Percentiles rank a stretch among this genome's conserved stretches.
These are phyloP conservation scores for Nakazawaea pomicola DNA, from an alignment of 805 yeast genomes.

Conservation along the genomic window DNA sequence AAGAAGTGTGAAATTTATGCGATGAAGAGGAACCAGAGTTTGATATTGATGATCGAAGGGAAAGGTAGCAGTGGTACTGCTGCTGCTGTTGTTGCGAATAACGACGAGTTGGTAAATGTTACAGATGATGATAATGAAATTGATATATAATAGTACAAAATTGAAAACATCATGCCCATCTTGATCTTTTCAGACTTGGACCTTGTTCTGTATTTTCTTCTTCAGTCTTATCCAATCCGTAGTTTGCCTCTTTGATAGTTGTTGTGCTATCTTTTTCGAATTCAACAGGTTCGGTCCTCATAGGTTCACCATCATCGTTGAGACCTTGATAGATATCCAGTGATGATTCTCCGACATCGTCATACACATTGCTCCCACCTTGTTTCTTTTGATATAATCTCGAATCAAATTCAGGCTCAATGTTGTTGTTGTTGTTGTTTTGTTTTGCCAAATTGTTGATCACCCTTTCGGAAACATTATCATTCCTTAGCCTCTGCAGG, in stretches of 20 bases:
- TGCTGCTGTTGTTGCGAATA: no score
- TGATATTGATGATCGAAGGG: conserved; percentile 22
- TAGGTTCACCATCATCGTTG: conserved; percentile 10
- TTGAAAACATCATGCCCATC: background rate
- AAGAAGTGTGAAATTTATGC: conserved; percentile 75
- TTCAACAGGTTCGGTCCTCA: conserved; percentile 38
- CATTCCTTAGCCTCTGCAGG: conserved; percentile 37
- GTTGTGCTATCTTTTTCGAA: conserved; percentile 27
- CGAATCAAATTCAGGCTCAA: conserved; percentile 52
- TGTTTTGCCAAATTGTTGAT: conserved; percentile 10
- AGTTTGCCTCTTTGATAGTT: no score
- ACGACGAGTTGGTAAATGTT: conserved; percentile 15
- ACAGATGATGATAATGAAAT: conserved; percentile 16
- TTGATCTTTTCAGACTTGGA: background rate
- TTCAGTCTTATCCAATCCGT: background rate
- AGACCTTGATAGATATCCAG: background rate
- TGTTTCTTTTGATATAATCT: conserved; percentile 46
- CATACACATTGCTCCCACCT: conserved; percentile 22
- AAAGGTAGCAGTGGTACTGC: conserved; percentile 2
- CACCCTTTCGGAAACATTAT: conserved; percentile 50
- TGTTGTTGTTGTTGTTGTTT: conserved; percentile 15
- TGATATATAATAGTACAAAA: conserved; percentile 1
- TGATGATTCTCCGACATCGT: background rate
- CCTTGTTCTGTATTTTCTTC: background rate
- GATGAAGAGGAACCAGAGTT: conserved; percentile 40